Conservation (phyloP, 2,329 filamentous ascomycete species). For the Pseudogymnoascus sp. region DNA sequence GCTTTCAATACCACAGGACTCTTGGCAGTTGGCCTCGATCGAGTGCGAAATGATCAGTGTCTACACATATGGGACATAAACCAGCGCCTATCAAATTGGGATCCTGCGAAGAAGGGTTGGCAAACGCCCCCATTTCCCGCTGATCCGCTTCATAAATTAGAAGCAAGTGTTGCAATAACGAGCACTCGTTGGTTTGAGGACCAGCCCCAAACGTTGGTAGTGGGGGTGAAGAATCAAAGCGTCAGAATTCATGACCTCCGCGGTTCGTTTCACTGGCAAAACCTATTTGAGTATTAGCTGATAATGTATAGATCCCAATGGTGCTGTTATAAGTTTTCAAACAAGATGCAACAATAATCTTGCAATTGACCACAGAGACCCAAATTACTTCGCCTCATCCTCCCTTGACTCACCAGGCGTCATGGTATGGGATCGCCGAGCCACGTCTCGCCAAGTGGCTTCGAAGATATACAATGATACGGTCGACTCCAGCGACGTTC, state of each 20-base stretch:
- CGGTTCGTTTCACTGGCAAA: constrained; percentile 41
- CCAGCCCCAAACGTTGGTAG: constrained; percentile 66
- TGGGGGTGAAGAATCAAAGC: constrained; percentile 67
- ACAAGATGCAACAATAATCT: constrained; percentile 65
- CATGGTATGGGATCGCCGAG: constrained; percentile 71
- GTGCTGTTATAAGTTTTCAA: constrained; percentile 50
- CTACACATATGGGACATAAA: constrained; percentile 78
- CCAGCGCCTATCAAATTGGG: constrained; percentile 45
- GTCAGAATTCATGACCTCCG: constrained; percentile 72
- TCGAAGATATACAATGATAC: constrained; percentile 50
- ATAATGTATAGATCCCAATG: constrained; percentile 39
- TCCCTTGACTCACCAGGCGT: constrained; percentile 67
- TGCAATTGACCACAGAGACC: constrained; percentile 70
- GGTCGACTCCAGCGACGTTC: constrained; percentile 52
- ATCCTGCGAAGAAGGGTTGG: constrained; percentile 41
- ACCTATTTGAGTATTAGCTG: constrained; percentile 6
- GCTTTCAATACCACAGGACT: constrained; percentile 67
- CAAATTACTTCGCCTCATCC: constrained; percentile 79
- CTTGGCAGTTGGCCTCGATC: constrained; percentile 71
- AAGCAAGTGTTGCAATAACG: constrained; percentile 66
- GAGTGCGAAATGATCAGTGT: constrained; percentile 73
- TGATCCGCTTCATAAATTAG: constrained; percentile 52
- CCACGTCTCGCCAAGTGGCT: constrained; percentile 44
- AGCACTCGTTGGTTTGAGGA: constrained; percentile 77
- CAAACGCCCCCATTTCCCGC: constrained; percentile 19